Percentiles rank a stretch among this genome's conserved stretches.
Evolutionary conservation across 331 rosid genomes (phyloP).

Genomic region (Quercus tomentella): DNA sequence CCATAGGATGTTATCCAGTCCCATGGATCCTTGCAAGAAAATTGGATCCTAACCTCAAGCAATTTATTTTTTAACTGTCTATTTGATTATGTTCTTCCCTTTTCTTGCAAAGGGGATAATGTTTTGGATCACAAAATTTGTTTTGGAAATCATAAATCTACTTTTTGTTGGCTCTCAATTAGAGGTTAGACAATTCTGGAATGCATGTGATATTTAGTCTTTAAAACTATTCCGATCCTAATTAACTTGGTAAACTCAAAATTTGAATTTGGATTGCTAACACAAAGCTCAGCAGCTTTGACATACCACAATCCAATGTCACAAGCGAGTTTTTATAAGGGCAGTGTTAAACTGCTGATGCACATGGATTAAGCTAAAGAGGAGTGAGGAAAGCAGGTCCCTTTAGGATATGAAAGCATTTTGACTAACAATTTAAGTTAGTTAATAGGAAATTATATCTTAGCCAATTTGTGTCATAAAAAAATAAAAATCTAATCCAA

Average conservation of each 20-base stretch:
- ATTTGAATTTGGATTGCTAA: neutral
- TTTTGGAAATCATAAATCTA: neutral
- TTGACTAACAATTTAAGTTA: too few relatives aligned
- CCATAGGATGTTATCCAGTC: too few relatives aligned
- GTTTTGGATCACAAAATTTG: neutral
- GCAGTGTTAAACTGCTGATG: neutral
- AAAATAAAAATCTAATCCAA: too few relatives aligned
- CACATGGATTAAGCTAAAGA: neutral
- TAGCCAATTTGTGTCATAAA: too few relatives aligned
- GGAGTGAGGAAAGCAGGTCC: too few relatives aligned
- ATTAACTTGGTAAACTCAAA: too few relatives aligned
- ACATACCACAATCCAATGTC: neutral
- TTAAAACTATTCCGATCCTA: too few relatives aligned
- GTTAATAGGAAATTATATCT: too few relatives aligned
- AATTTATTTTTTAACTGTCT: neutral
- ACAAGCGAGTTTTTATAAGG: neutral
- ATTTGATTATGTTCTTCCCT: neutral
- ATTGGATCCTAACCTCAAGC: neutral
- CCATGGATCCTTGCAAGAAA: too few relatives aligned
- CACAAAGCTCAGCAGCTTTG: neutral
- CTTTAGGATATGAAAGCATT: too few relatives aligned
- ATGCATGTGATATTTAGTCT: neutral
- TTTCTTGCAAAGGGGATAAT: neutral
- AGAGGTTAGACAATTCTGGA: neutral
- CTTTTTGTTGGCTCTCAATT: neutral